phyloP scores from a whole-genome alignment of 1,139 yeast genomes.

The Hyphopichia pseudoburtonii region DNA sequence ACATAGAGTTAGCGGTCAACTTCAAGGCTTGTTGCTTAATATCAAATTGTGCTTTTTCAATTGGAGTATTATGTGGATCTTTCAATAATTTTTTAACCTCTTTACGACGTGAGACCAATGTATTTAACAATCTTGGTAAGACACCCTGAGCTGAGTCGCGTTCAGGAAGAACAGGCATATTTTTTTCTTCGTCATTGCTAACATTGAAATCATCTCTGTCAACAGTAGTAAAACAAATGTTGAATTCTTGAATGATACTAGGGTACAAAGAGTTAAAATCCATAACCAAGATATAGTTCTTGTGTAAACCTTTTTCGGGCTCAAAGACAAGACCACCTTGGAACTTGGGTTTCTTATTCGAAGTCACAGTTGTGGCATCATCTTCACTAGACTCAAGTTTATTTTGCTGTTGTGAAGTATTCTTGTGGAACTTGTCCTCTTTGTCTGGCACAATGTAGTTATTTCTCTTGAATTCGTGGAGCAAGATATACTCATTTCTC shows the following conservation, averaged over 20 bases:
- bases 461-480: slow-evolving; percentile 86
- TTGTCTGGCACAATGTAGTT: slow-evolving; percentile 90
- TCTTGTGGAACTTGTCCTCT: slow-evolving; percentile 53
- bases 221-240: slow-evolving; percentile 96
- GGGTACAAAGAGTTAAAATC: slow-evolving; percentile 98
- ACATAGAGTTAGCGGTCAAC: slow-evolving; percentile 97
- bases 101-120: slow-evolving; percentile 86
- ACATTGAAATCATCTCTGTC: slow-evolving; percentile 57
- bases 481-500: slow-evolving; percentile 87
- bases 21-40: slow-evolving; percentile 95
- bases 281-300: slow-evolving; percentile 88
- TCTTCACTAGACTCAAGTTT: slow-evolving; percentile 43
- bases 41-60: slow-evolving; percentile 79
- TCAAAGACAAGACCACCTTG: slow-evolving; percentile 98
- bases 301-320: slow-evolving; percentile 93
- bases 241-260: slow-evolving; percentile 93
- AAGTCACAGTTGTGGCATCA: slow-evolving; percentile 47
- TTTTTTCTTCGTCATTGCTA: slow-evolving; percentile 57
- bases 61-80: slow-evolving; percentile 61
- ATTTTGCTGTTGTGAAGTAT: slow-evolving; percentile 39
- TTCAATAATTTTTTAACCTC: slow-evolving; percentile 88
- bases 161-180: slow-evolving; percentile 72
- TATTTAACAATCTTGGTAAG: slow-evolving; percentile 78
- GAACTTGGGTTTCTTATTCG: slow-evolving; percentile 76
- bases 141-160: slow-evolving; percentile 68